Evolutionary conservation across 352 stramenopile genomes (phyloP).

Genomic region (Blastocystis sp.): DNA sequence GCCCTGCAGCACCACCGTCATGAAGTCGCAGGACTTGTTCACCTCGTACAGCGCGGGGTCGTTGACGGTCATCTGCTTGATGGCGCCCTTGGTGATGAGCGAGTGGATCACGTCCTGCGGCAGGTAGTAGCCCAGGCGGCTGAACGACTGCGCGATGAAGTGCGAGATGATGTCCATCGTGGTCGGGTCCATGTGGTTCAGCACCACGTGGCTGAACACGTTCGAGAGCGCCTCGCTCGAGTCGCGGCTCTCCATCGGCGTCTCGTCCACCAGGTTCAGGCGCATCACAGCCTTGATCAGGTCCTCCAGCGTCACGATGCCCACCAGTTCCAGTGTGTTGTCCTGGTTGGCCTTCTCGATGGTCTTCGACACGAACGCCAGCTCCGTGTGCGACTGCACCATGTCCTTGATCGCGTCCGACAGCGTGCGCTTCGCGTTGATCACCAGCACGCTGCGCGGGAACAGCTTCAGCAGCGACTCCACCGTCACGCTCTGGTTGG

Average conservation of each 20-base stretch:
- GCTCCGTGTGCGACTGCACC: conserved; percentile 85
- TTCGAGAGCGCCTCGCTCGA: neutral
- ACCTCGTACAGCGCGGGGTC: conserved; percentile 24
- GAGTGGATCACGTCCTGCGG: conserved; percentile 22
- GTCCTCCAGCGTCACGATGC: conserved; percentile 94
- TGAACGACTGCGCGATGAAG: conserved; percentile 40
- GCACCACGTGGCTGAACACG: conserved; percentile 12
- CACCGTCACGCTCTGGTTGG: conserved; percentile 84
- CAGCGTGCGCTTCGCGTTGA: conserved; percentile 82
- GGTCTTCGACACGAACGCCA: conserved; percentile 88
- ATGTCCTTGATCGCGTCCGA: conserved; percentile 88
- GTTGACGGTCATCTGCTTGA: conserved; percentile 5
- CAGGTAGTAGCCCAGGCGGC: conserved; percentile 9
- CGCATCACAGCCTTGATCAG: conserved; percentile 95
- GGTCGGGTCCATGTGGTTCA: conserved; percentile 24
- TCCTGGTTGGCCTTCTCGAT: conserved; percentile 76
- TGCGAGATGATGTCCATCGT: conserved; percentile 16
- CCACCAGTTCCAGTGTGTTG: conserved; percentile 90
- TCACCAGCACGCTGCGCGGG: conserved; percentile 74
- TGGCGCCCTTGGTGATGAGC: neutral
- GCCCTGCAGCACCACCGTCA: conserved; percentile 22
- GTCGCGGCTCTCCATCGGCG: conserved; percentile 62
- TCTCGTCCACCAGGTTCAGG: conserved; percentile 91
- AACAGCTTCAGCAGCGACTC: conserved; percentile 81
- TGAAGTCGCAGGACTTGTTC: conserved; percentile 18